Evolutionary conservation across 2,329 filamentous ascomycete genomes (phyloP), one percentile per base, ranked within the genome.

Genomic region (Penicillium sp.): DNA sequence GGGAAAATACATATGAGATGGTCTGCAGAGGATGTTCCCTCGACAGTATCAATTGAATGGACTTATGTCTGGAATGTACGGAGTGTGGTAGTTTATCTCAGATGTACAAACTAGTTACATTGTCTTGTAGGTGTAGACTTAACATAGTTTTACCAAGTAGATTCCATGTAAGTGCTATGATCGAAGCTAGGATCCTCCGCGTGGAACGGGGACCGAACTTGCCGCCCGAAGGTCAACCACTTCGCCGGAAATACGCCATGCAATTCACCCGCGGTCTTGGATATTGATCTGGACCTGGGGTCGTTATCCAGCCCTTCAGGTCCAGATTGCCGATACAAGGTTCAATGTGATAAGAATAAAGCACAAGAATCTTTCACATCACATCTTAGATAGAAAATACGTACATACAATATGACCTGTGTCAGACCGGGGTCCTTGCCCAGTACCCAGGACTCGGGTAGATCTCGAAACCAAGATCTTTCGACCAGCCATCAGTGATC

Each of bases 151-250:
- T 25, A 25, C 5, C 19, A 22, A 6, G 22, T 39, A 29, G 22
- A 30, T 22, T 33, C n/a, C 13, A 19, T 36, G 13, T 41, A 40
- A 16, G 41, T 33, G 25, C 28, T 39, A 46, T 46, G 41, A 49
- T 49, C 47, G 47, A 49, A 49, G 47, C 47, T 46, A 49, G 47
- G 47, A 39, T 40, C 37, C 37, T 43, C 43, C 48, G 48, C 48
- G 48, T 50, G 48, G 48, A 50, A 50, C 48, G 48, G 48, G 48
- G 48, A 47, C 41, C 43, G 27, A 19, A 46, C n/a, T 46, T 46
- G 42, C 48, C 48, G 41, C 41, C 41, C 41, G 48, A 46, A 50
- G 48, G 48, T 50, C 48, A 50, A 50, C 48, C 48, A 12, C 38
- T 37, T 50, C 48, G 14, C 48, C 38, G 47, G 43, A 48, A 41